These are phyloP conservation scores for Venturiaceae sp. DNA, from an alignment of 2,329 filamentous ascomycete species.

Conservation along the genomic window DNA sequence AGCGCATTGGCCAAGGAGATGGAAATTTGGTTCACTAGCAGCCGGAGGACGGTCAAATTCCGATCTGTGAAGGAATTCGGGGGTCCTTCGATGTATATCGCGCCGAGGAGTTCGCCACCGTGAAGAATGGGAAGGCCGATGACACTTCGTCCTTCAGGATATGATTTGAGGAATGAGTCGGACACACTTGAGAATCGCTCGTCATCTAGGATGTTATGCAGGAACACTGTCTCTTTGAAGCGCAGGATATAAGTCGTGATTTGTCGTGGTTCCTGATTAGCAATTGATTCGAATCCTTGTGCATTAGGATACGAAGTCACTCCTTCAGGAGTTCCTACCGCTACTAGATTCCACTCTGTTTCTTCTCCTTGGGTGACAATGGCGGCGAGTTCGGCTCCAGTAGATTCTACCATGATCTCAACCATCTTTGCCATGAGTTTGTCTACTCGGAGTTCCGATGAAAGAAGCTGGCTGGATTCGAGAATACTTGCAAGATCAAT, in stretches of 20 bases:
- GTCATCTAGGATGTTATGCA: constrained; percentile 63
- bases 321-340: constrained; percentile 64
- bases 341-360: constrained; percentile 58
- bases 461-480: constrained; percentile 70
- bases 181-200: constrained; percentile 70
- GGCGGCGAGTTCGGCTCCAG: constrained; percentile 62
- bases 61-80: constrained; percentile 70
- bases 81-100: constrained; percentile 66
- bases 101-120: constrained; percentile 61
- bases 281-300: constrained; percentile 51
- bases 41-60: constrained; percentile 42
- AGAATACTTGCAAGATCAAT: constrained; percentile 72
- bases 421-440: constrained; percentile 72
- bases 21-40: constrained; percentile 68
- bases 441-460: constrained; percentile 67
- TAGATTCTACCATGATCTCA: constrained; percentile 70
- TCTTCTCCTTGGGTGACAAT: constrained; percentile 64
- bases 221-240: constrained; percentile 66
- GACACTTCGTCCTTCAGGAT: constrained; percentile 62
- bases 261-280: constrained; percentile 63
- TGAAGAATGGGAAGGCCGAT: constrained; percentile 75
- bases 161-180: constrained; percentile 56
- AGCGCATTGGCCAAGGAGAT: constrained; percentile 57
- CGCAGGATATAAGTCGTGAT: constrained; percentile 68
- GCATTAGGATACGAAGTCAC: constrained; percentile 57